These are phyloP conservation scores for Debaryomyces singareniensis DNA, from an alignment of 1,139 yeast species.

Conservation along the genomic window DNA sequence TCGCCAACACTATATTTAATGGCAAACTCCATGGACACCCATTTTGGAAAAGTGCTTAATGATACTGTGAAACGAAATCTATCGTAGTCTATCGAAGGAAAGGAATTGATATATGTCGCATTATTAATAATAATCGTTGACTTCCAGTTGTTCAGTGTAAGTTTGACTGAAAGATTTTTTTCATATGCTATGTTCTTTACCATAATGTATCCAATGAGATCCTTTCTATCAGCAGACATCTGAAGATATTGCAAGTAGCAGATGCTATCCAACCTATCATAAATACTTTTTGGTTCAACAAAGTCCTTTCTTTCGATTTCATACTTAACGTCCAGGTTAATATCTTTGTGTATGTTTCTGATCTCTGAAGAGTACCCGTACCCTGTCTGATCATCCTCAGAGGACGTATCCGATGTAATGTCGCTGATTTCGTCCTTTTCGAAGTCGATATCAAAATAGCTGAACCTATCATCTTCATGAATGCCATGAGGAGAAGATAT, in stretches of 20 bases:
- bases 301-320: slow-evolving; percentile 5
- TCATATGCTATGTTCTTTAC: slow-evolving; percentile 35
- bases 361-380: background rate
- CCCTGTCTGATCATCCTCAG: slow-evolving; percentile 4
- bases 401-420: slow-evolving; percentile 8
- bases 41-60: slow-evolving; percentile 17
- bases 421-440: slow-evolving; percentile 11
- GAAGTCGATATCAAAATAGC: slow-evolving; percentile 12
- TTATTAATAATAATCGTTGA: slow-evolving; percentile 24
- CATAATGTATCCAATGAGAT: slow-evolving; percentile 25
- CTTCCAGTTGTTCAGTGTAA: slow-evolving; percentile 35
- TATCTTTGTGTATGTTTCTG: background rate
- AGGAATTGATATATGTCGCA: slow-evolving; percentile 19
- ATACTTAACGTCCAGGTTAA: slow-evolving; percentile 2
- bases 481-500: slow-evolving; percentile 21
- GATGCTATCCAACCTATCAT: slow-evolving; percentile 4
- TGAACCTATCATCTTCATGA: slow-evolving; percentile 1
- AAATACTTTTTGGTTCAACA: slow-evolving; percentile 4
- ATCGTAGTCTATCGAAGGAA: slow-evolving; percentile 22
- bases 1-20: slow-evolving; percentile 19
- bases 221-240: slow-evolving; percentile 11
- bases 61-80: slow-evolving; percentile 33
- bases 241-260: slow-evolving; percentile 8
- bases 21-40: slow-evolving; percentile 18
- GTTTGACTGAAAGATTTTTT: slow-evolving; percentile 28